Evolutionary conservation across 2,329 filamentous ascomycete species (phyloP), one percentile per base, ranked within the genome.

Genomic region (Rhinocladiella similis): DNA sequence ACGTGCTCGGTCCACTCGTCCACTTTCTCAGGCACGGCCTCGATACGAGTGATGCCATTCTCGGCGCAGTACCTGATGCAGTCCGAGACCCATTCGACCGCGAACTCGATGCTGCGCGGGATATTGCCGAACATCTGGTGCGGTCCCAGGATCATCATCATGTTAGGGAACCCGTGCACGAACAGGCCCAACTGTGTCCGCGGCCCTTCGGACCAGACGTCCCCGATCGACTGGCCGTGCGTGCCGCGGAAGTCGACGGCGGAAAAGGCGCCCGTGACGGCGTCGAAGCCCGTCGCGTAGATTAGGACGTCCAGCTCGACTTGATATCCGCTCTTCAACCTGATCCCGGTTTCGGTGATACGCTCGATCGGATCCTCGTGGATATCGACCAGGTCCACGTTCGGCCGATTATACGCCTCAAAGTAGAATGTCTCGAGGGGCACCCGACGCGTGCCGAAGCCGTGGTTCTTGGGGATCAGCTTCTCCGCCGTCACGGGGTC

Each of bases 111-210:
- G 1, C 72, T 75, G 0, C 77, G 75, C 0, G 83, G 83, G 0
- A 82, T 83, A 60, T 85, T 86, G 65, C 73, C 68, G 2, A 84
- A 69, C 1, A 82, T 82, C 0, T 72, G 78, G 22, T 86, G 83
- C 0, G 76, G 70, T 0, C 82, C 81, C 62, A 83, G 83, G 48
- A 79, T 61, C 54, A 75, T 75, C 67, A 80, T 78, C 70, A 80
- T 72, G 45, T 81, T 81, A 0, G 77, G 76, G 56, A 76, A 77
- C 3, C 69, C 67, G 18, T 68, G 59, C 3, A 72, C 69, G 0
- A 70, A 68, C 19, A 75, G 66, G 1, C 77, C 77, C 1, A 80
- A 57, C 48, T 72, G 75, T 0, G 73, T 72, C 19, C 61, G 60
- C 4, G 69, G 68, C 0, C 69, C 72, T 0, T 65, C 52, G 13